Conservation (phyloP, 1,284 basidiomycete genomes). For the Ustanciosporium gigantosporum region DNA sequence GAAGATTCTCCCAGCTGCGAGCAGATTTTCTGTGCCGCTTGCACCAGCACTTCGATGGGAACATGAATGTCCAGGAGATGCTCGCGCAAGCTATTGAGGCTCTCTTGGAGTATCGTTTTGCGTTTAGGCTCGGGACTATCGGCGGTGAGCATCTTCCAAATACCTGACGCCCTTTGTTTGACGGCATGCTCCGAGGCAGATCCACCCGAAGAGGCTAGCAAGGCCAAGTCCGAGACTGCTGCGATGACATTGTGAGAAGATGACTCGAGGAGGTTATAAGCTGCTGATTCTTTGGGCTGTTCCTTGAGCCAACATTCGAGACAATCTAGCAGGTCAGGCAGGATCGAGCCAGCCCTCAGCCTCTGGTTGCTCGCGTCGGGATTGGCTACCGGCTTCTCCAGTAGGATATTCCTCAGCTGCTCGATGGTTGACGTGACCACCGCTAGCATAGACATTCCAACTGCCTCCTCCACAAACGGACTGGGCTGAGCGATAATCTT, state of each 20-base stretch:
- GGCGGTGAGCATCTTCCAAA: neutral
- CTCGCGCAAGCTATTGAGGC: constrained; percentile 6
- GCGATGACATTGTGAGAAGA: constrained; percentile 18
- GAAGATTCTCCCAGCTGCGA: neutral
- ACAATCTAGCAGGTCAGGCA: constrained; percentile 14
- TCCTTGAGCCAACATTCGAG: constrained; percentile 18
- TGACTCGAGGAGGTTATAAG: constrained; percentile 1
- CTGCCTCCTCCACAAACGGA: constrained; percentile 11
- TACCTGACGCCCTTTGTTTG: neutral
- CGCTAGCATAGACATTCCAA: constrained; percentile 16
- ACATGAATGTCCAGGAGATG: constrained; percentile 30
- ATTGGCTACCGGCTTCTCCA: constrained; percentile 3
- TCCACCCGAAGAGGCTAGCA: neutral
- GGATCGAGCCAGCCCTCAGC: constrained; percentile 4
- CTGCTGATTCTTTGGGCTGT: constrained; percentile 1
- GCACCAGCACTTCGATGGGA: constrained; percentile 9
- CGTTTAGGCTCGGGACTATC: neutral
- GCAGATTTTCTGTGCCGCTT: neutral
- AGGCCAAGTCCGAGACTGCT: constrained; percentile 15
- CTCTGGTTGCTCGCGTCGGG: constrained; percentile 1
- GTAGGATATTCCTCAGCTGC: constrained; percentile 20
- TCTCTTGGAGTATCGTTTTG: constrained; percentile 5
- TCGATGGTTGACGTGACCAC: constrained; percentile 33
- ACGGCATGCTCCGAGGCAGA: neutral
- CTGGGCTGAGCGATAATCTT: constrained; percentile 13